Conservation (phyloP, 495 filamentous ascomycete species). For the Terfezia claveryi region DNA sequence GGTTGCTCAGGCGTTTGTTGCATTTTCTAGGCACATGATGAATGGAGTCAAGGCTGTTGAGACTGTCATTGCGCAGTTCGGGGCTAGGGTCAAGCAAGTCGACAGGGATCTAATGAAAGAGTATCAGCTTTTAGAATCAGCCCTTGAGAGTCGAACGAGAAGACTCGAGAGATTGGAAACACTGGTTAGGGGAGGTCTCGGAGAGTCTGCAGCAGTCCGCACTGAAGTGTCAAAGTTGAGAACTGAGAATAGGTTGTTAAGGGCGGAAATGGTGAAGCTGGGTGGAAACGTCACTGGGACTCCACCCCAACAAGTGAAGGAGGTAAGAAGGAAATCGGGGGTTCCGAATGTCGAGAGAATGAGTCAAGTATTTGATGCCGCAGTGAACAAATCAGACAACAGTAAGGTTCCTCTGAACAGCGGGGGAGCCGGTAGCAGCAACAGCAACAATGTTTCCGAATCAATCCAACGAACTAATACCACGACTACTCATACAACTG, state of each 20-base stretch:
- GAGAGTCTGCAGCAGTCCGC: constrained; percentile 23
- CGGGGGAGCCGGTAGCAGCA: neutral
- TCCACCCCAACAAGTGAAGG: no score
- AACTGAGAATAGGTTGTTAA: constrained; percentile 59
- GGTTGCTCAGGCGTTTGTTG: constrained; percentile 30
- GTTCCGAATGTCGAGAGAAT: no score
- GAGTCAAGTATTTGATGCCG: neutral
- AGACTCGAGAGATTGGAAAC: constrained; percentile 73
- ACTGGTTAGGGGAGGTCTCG: constrained; percentile 35
- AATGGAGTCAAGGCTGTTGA: constrained; percentile 77
- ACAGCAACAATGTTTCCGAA: no score
- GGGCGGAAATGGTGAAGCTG: constrained; percentile 59
- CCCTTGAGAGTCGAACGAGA: constrained; percentile 54
- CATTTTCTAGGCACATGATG: constrained; percentile 72
- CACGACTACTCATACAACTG: no score
- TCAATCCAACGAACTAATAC: no score
- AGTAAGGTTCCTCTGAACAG: neutral
- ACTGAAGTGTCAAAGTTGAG: constrained; percentile 46
- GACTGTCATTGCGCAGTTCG: constrained; percentile 57
- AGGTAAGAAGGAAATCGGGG: no score
- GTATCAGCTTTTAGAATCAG: constrained; percentile 67
- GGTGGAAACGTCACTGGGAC: constrained; percentile 21
- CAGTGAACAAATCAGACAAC: neutral
- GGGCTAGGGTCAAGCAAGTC: constrained; percentile 52
- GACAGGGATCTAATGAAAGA: constrained; percentile 78